Conservation (phyloP, 371 early-diverging fungal genomes). For the Circinella umbellata region DNA sequence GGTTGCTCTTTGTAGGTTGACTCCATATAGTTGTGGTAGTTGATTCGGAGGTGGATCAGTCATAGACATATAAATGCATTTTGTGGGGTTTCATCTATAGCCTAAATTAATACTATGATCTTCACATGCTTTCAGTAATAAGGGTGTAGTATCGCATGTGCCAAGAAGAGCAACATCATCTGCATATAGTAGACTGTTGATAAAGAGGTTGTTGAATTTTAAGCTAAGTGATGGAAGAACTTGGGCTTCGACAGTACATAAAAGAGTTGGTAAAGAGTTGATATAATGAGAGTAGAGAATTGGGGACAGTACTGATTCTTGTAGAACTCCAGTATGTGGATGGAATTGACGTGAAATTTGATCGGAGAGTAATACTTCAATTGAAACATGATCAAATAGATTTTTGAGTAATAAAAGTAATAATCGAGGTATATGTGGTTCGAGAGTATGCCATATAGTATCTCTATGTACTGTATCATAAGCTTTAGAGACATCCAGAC, state of each 20-base stretch:
- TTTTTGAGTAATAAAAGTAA: background rate
- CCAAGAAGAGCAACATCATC: conserved; percentile 23
- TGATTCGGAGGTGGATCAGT: background rate
- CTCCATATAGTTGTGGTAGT: background rate
- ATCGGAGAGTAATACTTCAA: background rate
- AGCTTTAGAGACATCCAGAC: conserved; percentile 21
- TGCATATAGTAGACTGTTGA: conserved; percentile 15
- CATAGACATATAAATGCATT: conserved; percentile 14
- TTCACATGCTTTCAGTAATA: conserved; percentile 1
- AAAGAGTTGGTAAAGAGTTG: conserved; percentile 18
- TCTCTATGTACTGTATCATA: conserved; percentile 25
- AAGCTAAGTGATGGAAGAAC: background rate
- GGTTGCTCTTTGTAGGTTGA: background rate
- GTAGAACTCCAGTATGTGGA: conserved; percentile 28
- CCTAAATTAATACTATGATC: conserved; percentile 14
- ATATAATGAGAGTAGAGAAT: conserved; percentile 29
- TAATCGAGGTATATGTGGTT: background rate
- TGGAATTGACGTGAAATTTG: conserved; percentile 16
- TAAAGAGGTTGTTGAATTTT: background rate
- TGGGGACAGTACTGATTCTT: conserved; percentile 32
- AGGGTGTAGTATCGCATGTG: background rate
- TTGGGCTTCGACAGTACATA: conserved; percentile 9
- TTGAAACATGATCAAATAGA: background rate
- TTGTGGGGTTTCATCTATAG: conserved; percentile 24
- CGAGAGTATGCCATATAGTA: background rate